Evolutionary conservation across 2,329 filamentous ascomycete genomes (phyloP).

Genomic region (Colletotrichum sp.): DNA sequence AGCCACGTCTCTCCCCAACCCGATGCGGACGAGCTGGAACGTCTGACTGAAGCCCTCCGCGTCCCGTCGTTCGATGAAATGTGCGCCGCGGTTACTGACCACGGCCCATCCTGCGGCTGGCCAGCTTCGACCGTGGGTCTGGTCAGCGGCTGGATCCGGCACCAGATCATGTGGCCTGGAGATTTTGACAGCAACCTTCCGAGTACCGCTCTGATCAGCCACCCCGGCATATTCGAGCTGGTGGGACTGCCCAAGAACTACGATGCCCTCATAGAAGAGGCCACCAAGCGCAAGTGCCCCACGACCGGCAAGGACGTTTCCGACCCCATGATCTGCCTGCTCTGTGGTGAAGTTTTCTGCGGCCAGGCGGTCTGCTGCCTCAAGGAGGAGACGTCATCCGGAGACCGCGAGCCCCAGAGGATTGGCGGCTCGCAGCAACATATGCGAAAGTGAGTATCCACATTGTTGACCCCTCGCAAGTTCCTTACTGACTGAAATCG

Average conservation of each 20-base stretch:
- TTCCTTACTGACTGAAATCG: slow-evolving; percentile 25
- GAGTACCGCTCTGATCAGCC: slow-evolving; percentile 62
- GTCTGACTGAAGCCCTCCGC: slow-evolving; percentile 77
- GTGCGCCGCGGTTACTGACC: slow-evolving; percentile 63
- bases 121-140: slow-evolving; percentile 49
- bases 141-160: slow-evolving; percentile 75
- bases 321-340: slow-evolving; percentile 90
- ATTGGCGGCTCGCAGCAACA: slow-evolving; percentile 92
- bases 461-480: not conserved
- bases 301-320: slow-evolving; percentile 90
- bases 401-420: slow-evolving; percentile 46
- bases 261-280: slow-evolving; percentile 90
- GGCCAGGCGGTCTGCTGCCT: slow-evolving; percentile 93
- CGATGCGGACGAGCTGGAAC: slow-evolving; percentile 79
- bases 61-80: slow-evolving; percentile 83
- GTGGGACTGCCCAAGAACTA: slow-evolving; percentile 92
- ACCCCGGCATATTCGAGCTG: slow-evolving; percentile 93
- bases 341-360: slow-evolving; percentile 97
- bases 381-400: slow-evolving; percentile 58
- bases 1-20: slow-evolving; percentile 67
- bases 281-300: slow-evolving; percentile 81
- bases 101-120: slow-evolving; percentile 53
- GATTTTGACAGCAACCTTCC: slow-evolving; percentile 29
- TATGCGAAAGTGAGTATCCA: slow-evolving; percentile 73
- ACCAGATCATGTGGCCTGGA: slow-evolving; percentile 53